These are phyloP conservation scores for Inga leiocalycina DNA, from an alignment of 306 rosid genomes.

Conservation along the genomic window DNA sequence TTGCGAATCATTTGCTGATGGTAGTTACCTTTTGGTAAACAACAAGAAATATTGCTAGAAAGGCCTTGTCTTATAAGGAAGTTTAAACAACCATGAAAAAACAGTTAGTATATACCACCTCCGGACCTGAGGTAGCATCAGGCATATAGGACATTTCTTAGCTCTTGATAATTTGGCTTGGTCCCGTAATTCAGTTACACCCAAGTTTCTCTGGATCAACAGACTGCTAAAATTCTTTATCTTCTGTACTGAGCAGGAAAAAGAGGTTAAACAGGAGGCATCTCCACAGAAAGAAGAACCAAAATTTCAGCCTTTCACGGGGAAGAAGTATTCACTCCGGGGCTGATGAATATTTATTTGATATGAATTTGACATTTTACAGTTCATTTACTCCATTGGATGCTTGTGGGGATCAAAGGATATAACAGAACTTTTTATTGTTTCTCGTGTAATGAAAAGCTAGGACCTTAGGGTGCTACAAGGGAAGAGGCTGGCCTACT, in stretches of 20 bases:
- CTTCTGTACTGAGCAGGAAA: slow-evolving; percentile 53
- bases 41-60: neutral
- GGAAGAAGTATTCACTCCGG: slow-evolving; percentile 88
- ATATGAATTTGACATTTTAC: slow-evolving; percentile 11
- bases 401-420: slow-evolving; percentile 35
- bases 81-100: neutral
- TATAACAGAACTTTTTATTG: slow-evolving; percentile 36
- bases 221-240: slow-evolving; percentile 18
- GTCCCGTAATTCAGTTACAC: neutral
- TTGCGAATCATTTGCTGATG: slow-evolving; percentile 10
- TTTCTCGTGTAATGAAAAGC: slow-evolving; percentile 35
- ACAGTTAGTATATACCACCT: neutral
- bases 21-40: neutral
- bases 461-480: slow-evolving; percentile 28
- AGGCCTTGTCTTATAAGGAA: neutral
- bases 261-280: slow-evolving; percentile 71
- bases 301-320: slow-evolving; percentile 80
- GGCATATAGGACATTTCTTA: neutral
- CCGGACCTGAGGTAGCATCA: neutral
- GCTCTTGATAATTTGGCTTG: neutral
- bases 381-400: slow-evolving; percentile 29
- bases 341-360: slow-evolving; percentile 52
- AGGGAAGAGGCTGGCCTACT: slow-evolving; percentile 27
- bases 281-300: slow-evolving; percentile 67
- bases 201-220: neutral